These are phyloP conservation scores for Mycosphaerelloides madeirae DNA, from an alignment of 2,329 filamentous ascomycete species.

Conservation along the genomic window DNA sequence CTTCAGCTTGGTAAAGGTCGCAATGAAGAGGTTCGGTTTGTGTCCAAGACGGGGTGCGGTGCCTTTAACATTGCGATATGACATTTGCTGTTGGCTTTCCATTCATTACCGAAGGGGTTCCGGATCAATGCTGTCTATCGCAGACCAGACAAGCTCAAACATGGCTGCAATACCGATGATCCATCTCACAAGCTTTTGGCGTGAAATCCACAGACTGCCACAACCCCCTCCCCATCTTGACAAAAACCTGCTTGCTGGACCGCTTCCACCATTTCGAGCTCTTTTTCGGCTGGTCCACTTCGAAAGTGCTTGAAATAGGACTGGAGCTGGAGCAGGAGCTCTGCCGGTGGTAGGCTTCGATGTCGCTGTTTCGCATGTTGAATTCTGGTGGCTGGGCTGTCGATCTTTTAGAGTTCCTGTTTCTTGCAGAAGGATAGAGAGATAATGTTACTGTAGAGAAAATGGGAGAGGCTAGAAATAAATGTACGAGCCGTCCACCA, in stretches of 20 bases:
- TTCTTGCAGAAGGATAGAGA: background rate
- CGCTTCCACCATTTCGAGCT: constrained; percentile 1
- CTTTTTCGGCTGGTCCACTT: background rate
- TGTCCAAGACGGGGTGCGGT: too few relatives aligned
- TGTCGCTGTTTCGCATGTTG: background rate
- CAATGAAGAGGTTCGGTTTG: too few relatives aligned
- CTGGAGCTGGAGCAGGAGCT: background rate
- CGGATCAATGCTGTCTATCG: too few relatives aligned
- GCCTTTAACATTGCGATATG: too few relatives aligned
- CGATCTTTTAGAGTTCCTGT: background rate
- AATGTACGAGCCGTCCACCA: background rate
- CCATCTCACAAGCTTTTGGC: background rate
- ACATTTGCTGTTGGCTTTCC: too few relatives aligned
- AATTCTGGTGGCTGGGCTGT: background rate
- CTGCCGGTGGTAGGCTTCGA: background rate
- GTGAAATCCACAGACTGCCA: background rate
- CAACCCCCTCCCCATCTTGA: background rate
- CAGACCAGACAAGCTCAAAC: too few relatives aligned
- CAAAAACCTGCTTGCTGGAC: background rate
- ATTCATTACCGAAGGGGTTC: too few relatives aligned
- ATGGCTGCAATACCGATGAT: background rate
- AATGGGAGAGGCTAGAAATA: background rate
- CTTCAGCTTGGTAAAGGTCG: too few relatives aligned
- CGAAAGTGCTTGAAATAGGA: background rate
- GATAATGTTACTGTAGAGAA: background rate